Evolutionary conservation across 352 stramenopile species (phyloP), one percentile per base, ranked within the genome.

Genomic region (Pythium guiyangense): DNA sequence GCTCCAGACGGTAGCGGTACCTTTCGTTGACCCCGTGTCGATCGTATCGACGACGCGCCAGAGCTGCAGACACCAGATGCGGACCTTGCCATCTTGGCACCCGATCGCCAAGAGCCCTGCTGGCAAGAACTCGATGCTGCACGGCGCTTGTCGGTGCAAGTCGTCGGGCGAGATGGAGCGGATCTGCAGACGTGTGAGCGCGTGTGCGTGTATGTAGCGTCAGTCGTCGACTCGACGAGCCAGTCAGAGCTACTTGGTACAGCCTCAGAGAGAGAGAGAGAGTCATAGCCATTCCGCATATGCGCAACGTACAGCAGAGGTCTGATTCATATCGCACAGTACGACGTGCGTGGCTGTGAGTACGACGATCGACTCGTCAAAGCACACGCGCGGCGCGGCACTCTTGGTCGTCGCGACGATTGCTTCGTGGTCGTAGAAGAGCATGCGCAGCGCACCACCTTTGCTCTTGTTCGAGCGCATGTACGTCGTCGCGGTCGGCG

Each of bases 361-460:
- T 17, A 92, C 71, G 44, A 92, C 61, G 15, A 92, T 60, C 73
- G 70, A 90, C 49, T 91, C 80, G 6, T 92, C 81, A 54, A 87
- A 91, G 57, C 75, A 90, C 0, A 59, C 60, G 22, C 80, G 76
- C 10, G 81, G 67, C 2, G 53, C 63, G 17, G 66, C 51, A 37
- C 72, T 66, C 35, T 76, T 64, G 1, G 77, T 76, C n/a, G 59
- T 74, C 43, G 67, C 73, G 6, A 63, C 54, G 39, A 92, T 82
- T 18, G 70, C 63, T 57, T 92, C 78, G 27, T 89, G 77, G 48
- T 92, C 83, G 52, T 88, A 91, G 54, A 92, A 92, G 1, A 90
- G 49, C 72, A 92, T 79, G 20, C 68, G 59, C 18, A 86, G 63
- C n/a, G 69, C 72, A 12, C 72, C 54, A 18, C 59, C 48, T 47